Percentiles rank a stretch among this genome's conserved stretches.
Conservation (phyloP, 1,139 yeast genomes). For the Pichia kudriavzevii region DNA sequence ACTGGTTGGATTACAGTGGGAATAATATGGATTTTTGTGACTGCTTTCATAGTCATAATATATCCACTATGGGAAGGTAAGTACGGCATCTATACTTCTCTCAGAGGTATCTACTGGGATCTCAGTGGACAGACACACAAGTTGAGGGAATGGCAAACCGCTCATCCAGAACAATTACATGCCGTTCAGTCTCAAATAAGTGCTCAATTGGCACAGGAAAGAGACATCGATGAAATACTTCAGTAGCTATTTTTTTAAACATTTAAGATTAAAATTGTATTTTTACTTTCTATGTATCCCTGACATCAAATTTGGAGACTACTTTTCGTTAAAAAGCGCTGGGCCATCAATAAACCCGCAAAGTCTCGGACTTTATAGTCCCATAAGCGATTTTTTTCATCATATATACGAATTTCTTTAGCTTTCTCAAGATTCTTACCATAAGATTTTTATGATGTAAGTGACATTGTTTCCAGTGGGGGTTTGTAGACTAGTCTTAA, state of each 20-base stretch:
- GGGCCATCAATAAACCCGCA: no score
- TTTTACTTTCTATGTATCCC: no score
- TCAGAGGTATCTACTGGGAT: constrained; percentile 82
- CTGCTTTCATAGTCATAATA: constrained; percentile 31
- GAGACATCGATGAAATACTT: constrained; percentile 5
- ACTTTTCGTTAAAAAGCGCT: no score
- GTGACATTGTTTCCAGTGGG: no score
- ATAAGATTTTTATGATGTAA: no score
- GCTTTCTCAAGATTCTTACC: no score
- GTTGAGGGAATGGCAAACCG: constrained; percentile 63
- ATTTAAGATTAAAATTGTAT: no score
- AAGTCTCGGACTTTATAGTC: no score
- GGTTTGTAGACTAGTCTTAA: no score
- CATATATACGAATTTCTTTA: no score
- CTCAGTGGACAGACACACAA: constrained; percentile 64
- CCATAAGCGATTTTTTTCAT: no score
- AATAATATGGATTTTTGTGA: constrained; percentile 52
- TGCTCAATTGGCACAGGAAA: constrained; percentile 14
- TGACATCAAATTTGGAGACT: no score
- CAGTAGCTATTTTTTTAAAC: not conserved
- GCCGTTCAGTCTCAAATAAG: constrained; percentile 55
- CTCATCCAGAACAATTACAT: constrained; percentile 63
- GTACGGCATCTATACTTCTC: constrained; percentile 50
- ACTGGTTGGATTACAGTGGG: constrained; percentile 80
- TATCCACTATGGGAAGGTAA: constrained; percentile 35